phyloP scores from a whole-genome alignment of 2,329 filamentous ascomycete genomes.

The Trichoderma citrinoviride region DNA sequence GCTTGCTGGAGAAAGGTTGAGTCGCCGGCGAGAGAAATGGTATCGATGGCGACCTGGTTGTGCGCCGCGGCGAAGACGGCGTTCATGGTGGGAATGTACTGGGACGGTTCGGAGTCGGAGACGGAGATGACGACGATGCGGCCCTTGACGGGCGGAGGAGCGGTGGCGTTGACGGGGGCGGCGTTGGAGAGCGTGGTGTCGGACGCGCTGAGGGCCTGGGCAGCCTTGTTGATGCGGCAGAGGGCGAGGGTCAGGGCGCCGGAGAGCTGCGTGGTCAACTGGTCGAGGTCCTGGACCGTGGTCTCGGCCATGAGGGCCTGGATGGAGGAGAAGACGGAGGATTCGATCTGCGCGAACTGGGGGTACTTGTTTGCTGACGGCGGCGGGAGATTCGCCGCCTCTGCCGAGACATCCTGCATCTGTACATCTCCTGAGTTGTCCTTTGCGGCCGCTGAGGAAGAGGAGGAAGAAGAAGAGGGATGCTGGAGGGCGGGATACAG shows the following conservation, averaged over 20 bases:
- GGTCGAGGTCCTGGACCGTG: conserved; percentile 60
- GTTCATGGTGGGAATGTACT: conserved; percentile 99
- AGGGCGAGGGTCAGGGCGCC: conserved; percentile 89
- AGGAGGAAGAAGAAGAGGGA: conserved; percentile 20
- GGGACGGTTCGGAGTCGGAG: conserved; percentile 76
- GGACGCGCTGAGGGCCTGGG: conserved; percentile 59
- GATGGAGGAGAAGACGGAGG: conserved; percentile 72
- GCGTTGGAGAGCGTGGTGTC: conserved; percentile 27
- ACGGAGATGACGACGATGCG: conserved; percentile 90
- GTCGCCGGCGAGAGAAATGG: conserved; percentile 78
- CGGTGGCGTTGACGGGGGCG: conserved; percentile 27
- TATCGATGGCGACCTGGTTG: conserved; percentile 85
- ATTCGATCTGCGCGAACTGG: conserved; percentile 83
- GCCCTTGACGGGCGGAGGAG: conserved; percentile 37
- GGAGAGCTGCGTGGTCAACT: conserved; percentile 81
- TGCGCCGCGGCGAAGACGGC: conserved; percentile 93
- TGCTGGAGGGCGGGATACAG: conserved; percentile 66
- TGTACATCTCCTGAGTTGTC: conserved; percentile 51
- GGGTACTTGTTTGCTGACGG: conserved; percentile 82
- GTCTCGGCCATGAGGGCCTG: conserved; percentile 70
- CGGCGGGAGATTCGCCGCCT: conserved; percentile 34
- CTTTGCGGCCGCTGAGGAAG: conserved; percentile 21
- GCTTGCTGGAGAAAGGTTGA: conserved; percentile 95
- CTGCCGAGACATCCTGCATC: conserved; percentile 52
- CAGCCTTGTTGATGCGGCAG: conserved; percentile 83